Evolutionary conservation across 169 alveolate genomes (phyloP), one percentile per base, ranked within the genome.

Genomic region (Cryptosporidium sp.): DNA sequence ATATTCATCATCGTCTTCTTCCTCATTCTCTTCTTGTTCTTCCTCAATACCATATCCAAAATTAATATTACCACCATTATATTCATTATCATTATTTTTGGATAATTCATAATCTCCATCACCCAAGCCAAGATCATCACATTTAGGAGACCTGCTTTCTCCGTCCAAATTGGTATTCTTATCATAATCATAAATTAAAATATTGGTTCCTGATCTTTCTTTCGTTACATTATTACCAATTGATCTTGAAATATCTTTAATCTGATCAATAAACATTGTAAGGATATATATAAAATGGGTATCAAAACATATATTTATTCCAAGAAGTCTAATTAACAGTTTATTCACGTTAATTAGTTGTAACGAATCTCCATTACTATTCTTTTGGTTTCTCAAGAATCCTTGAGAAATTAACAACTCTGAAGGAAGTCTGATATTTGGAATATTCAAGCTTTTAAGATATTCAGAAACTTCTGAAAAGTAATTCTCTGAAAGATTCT

Each of bases 271-370:
- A 9, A 80, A 62, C 80, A 80, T 61, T 12, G 89, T 80, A 26
- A 80, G 56, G 10, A 67, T 62, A n/a, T 80, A 80, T 5, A 80
- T 80, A 65, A 80, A 80, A 23, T 80, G 89, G 14, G 80, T 65
- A 48, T 80, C 89, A 65, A 80, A 80, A 60, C 89, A 80, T 21
- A 80, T 80, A 44, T 80, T 80, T 0, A 80, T 80, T 33, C 89
- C 89, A 61, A 80, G 51, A 23, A 80, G 51, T 48, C 89, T 61
- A 21, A 67, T 65, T 31, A 44, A 0, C 45, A 80, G n/a, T 16
- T 65, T 37, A 52, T 65, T 80, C 35, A 80, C 53, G 5, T 62
- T 65, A 21, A 80, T 29, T 3, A 80, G 29, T 5, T 45, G 89
- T 23, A 65, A n/a, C 0, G 51, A 39, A 21, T 44, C 67, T 14